Evolutionary conservation across 2,329 filamentous ascomycete genomes (phyloP).

Genomic region (Capronia coronata): DNA sequence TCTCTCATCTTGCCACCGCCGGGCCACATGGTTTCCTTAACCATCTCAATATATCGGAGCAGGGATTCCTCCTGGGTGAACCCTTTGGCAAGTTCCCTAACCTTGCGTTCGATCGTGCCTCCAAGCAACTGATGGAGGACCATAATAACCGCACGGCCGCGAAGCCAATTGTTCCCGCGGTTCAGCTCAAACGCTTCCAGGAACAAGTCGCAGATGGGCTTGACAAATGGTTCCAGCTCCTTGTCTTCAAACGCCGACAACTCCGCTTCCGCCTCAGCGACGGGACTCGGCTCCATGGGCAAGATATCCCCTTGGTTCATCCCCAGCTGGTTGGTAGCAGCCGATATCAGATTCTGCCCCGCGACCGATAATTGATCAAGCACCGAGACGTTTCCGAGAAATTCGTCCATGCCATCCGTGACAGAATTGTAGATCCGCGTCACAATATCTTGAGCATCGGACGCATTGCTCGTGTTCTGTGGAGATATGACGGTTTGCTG

Average conservation of each 20-base stretch:
- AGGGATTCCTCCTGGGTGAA: slow-evolving; percentile 73
- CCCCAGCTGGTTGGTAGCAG: slow-evolving; percentile 47
- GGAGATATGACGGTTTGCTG: slow-evolving; percentile 70
- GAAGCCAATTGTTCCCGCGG: slow-evolving; percentile 92
- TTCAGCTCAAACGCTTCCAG: slow-evolving; percentile 93
- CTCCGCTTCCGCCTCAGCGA: slow-evolving; percentile 82
- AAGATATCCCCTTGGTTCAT: slow-evolving; percentile 30
- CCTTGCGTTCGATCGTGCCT: slow-evolving; percentile 91
- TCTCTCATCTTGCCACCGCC: slow-evolving; percentile 42
- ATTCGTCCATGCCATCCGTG: slow-evolving; percentile 95
- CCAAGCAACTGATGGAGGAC: slow-evolving; percentile 93
- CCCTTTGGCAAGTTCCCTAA: slow-evolving; percentile 72
- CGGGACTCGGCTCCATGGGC: slow-evolving; percentile 45
- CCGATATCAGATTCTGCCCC: slow-evolving; percentile 69
- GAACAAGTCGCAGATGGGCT: slow-evolving; percentile 96
- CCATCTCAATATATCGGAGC: slow-evolving; percentile 63
- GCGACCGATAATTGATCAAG: slow-evolving; percentile 89
- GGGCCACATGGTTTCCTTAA: slow-evolving; percentile 79
- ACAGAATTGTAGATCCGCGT: slow-evolving; percentile 94
- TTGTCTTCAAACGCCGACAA: slow-evolving; percentile 85
- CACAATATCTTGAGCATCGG: slow-evolving; percentile 73
- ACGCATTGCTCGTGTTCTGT: slow-evolving; percentile 55
- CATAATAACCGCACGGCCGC: slow-evolving; percentile 89
- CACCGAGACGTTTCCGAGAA: slow-evolving; percentile 90
- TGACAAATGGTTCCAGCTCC: slow-evolving; percentile 90